Evolutionary conservation across 768 basidiomycete genomes (phyloP).

Genomic region (Boletus pseudopeckii): DNA sequence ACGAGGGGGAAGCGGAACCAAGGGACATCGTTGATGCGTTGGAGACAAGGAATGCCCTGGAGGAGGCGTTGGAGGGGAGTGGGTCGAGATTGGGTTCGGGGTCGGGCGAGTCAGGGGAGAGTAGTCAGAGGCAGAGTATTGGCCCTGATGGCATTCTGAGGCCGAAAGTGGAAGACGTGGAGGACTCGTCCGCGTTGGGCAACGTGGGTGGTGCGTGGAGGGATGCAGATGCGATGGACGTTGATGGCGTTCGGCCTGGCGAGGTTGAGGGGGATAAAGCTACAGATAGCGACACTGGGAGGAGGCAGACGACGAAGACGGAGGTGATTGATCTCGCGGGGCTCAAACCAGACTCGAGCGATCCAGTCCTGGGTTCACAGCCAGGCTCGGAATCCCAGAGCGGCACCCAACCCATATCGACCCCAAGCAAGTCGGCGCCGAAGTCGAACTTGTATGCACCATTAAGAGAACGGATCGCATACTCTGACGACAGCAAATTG

Average conservation of each 20-base stretch:
- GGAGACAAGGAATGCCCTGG: conserved; percentile 50
- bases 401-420: conserved; percentile 4
- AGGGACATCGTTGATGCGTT: conserved; percentile 57
- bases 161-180: conserved; percentile 55
- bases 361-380: conserved; percentile 49
- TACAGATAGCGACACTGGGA: conserved; percentile 1
- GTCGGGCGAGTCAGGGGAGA: conserved; percentile 34
- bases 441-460: conserved; percentile 51
- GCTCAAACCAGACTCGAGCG: conserved; percentile 53
- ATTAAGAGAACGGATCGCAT: conserved; percentile 55
- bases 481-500: conserved; percentile 39
- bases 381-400: conserved; percentile 39
- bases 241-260: conserved; percentile 22
- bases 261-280: conserved; percentile 29
- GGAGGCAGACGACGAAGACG: conserved; percentile 24
- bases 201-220: conserved; percentile 14
- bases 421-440: conserved; percentile 36
- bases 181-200: conserved; percentile 47
- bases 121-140: conserved; percentile 32
- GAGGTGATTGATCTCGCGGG: conserved; percentile 31
- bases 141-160: conserved; percentile 31
- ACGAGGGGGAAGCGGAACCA: conserved; percentile 54
- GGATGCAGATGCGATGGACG: conserved; percentile 33
- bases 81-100: conserved; percentile 28
- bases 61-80: conserved; percentile 52